Base-by-base conservation (phyloP, 164 flowering plant genomes). In the Berberis thunbergii region DNA sequence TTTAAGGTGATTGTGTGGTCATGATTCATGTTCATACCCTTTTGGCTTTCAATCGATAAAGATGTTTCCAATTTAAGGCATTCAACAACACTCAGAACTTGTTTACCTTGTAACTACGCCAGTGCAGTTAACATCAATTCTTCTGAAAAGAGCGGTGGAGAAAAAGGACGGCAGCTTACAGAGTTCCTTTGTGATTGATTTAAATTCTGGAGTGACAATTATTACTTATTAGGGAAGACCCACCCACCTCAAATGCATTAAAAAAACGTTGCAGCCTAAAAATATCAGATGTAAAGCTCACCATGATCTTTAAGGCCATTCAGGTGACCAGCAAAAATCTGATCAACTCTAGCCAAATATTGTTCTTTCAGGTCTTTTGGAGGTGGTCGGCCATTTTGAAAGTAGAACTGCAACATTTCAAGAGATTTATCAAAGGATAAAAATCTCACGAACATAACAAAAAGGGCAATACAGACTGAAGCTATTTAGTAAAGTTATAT, bases 131-230 rank as follows among this genome's bases (percentile, higher is more conserved):
- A 68, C 68, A 71, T 95, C 99, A 50, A 95, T 87, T 82, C 76
- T 89, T 71, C 70, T 80, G 81, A 95, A 91, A 55, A 91, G 88
- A 57, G 76, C 49, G 46, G 84, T 69, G 61, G 99, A 89, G 73
- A 95, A 83, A 78, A 91, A 95, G 48, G 97, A 88, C 26, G 99
- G 99, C 50, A 95, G 84, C 84, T 85, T 91, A 79, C 98, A 95
- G 42, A 95, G 75, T 72, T 91, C 99, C 73, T 80, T 88, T 2
- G 95, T 81, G 58, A 95, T 75, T 49, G 77, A 57, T 70, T 87
- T 91, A 52, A 91, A 91, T 65, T 89, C 98, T 95, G 86, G 44
- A 68, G 63, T 12, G 43, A 48, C 54, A 57, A 61, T n/a, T 10
- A 64, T 54, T 7, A 57, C 7, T 26, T 26, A 41, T 57, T n/a